Evolutionary conservation across 225 moss, liverwort and hornwort species (phyloP), one percentile per base, ranked within the genome.

Genomic region (Pseudisothecium myosuroides): DNA sequence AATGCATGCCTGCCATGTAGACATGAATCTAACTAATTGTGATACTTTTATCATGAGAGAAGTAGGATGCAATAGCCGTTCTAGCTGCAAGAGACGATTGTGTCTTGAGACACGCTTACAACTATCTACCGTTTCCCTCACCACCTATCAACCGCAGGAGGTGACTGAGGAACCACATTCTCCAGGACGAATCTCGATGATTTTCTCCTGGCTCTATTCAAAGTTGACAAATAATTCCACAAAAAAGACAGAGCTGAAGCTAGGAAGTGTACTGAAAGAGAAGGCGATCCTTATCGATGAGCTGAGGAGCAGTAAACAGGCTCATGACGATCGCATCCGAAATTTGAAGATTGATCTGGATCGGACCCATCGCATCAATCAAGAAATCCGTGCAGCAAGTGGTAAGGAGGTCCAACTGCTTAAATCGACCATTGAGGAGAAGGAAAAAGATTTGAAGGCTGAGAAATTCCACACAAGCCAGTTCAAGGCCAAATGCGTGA

Each of bases 301-400:
- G 22, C 72, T 88, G 4, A 34, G 2, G 28, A 64, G 9, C 1
- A n/a, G 2, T 29, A 60, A 3, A 37, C 3, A 43, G 36, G 72
- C 13, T 7, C 81, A 71, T 49, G 71, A 14, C 37, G 7, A 9
- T 10, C 32, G 1, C 47, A 17, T 81, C 47, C 59, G 36, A 37
- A 3, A 5, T 15, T 71, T 72, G 49, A 29, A 11, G 22, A 11
- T 2, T 6, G 6, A 37, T 14, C n/a, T 87, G 59, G 29, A 72
- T 2, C 49, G 0, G 24, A 7, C 27, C 18, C 0, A 1, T 49
- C 22, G 2, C 2, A 0, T 16, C 14, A 60, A 9, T 16, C 26
- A 41, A 56, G 47, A 81, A 27, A 27, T 17, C 28, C 32, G 0
- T 23, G 23, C 2, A 24, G 26, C 13, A 8, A 5, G 19, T 26